Percentiles rank a stretch among this genome's conserved stretches.
These are phyloP conservation scores for Penicillium nordicum DNA, from an alignment of 2,329 filamentous ascomycete genomes.

Conservation along the genomic window DNA sequence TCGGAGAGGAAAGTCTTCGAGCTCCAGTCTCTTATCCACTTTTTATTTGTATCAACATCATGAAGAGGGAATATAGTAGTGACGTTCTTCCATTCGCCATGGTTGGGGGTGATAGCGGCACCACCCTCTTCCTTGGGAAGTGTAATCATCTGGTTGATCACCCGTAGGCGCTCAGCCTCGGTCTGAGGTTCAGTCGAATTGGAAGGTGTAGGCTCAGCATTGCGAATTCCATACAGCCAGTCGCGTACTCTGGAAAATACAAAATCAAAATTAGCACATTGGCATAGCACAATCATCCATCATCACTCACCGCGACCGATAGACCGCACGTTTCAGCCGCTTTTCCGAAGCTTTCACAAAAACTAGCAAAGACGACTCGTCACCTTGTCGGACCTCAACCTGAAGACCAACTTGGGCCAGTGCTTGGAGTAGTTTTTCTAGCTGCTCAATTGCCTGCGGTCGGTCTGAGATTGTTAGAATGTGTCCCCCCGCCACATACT, in stretches of 20 bases:
- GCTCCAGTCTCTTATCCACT: conserved; percentile 74
- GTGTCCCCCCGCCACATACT: neutral
- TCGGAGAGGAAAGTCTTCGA: conserved; percentile 48
- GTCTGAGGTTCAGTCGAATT: conserved; percentile 75
- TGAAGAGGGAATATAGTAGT: conserved; percentile 76
- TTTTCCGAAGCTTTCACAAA: conserved; percentile 79
- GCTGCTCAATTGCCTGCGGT: conserved; percentile 66
- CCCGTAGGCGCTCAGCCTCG: conserved; percentile 82
- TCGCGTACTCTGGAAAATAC: conserved; percentile 69
- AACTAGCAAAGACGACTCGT: conserved; percentile 71
- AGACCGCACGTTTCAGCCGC: conserved; percentile 75
- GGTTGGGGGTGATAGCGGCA: conserved; percentile 69
- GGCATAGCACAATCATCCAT: neutral
- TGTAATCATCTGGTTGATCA: conserved; percentile 82
- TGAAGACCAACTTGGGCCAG: conserved; percentile 76
- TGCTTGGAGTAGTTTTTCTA: conserved; percentile 72
- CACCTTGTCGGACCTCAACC: conserved; percentile 80
- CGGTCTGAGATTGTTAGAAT: conserved; percentile 51
- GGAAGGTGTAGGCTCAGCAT: conserved; percentile 68
- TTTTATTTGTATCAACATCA: conserved; percentile 70
- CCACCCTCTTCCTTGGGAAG: conserved; percentile 71
- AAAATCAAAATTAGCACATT: neutral
- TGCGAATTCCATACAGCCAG: conserved; percentile 88
- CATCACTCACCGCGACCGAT: conserved; percentile 65
- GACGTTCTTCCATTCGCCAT: conserved; percentile 70